Evolutionary conservation across 495 filamentous ascomycete genomes (phyloP), one percentile per base, ranked within the genome.

Genomic region (Penicillium egyptiacum): DNA sequence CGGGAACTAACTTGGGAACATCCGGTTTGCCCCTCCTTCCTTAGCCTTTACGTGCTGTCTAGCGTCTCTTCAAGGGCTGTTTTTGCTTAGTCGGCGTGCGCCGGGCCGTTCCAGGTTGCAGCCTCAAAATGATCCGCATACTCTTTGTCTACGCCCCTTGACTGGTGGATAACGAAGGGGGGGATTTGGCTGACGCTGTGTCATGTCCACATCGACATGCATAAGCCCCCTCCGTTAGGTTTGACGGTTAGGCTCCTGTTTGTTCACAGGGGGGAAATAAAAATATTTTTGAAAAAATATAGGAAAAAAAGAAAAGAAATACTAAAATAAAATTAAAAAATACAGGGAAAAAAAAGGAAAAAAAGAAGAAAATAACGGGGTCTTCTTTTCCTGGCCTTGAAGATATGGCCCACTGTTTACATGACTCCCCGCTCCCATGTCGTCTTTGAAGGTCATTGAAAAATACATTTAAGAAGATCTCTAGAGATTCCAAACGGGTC

Each of bases 91-190:
- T 72, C 69, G 70, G 66, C 71, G 74, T 79, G 75, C 76, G 72
- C 69, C 76, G 76, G 76, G 65, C 76, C 76, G 76, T 75, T 72
- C 76, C 76, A 73, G 74, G 70, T 75, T 77, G 76, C 76, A 79
- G 76, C 74, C 76, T 77, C 75, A 72, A 64, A 68, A 76, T 77
- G 75, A 77, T 78, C 74, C 75, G 76, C 76, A 77, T 70, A 60
- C 71, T 69, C 63, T 66, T 67, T 37, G 26, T 65, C 64, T 56
- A 60, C 63, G 59, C 47, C 66, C 63, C 65, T 69, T 70, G 57
- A 73, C 65, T 73, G 72, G 72, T 70, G 67, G 68, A 70, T 65
- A 64, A 66, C 60, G 59, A 59, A 63, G 69, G 61, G 67, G 69
- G 59, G 60, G 59, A 64, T 67, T 60, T 66, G 60, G 71, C 69